Conservation (phyloP, 331 rosid genomes). For the Quercus phellos region DNA sequence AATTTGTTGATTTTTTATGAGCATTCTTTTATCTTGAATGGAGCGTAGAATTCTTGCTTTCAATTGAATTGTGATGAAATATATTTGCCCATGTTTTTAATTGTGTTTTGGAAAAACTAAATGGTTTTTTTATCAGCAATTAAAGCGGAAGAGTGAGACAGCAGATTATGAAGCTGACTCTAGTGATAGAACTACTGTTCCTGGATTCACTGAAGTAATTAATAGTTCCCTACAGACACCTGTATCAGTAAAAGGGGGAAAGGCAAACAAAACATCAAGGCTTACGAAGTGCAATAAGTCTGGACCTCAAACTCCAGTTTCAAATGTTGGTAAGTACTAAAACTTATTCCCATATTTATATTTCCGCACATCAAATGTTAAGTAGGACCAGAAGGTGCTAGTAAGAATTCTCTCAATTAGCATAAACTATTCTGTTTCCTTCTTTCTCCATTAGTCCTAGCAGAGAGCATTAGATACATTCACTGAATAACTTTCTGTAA, state of each 20-base stretch:
- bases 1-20: not conserved
- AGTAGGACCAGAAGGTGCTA: not conserved
- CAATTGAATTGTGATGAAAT: slow-evolving; percentile 12
- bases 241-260: slow-evolving; percentile 59
- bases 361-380: not conserved
- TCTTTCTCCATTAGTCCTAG: not conserved
- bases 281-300: slow-evolving; percentile 61
- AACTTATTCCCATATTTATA: slow-evolving; percentile 12
- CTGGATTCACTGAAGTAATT: slow-evolving; percentile 46
- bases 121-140: slow-evolving; percentile 38
- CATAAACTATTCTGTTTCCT: slow-evolving; percentile 3
- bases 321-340: slow-evolving; percentile 60
- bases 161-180: slow-evolving; percentile 66
- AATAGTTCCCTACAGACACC: slow-evolving; percentile 65
- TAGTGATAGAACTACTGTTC: slow-evolving; percentile 44
- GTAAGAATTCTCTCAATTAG: not conserved
- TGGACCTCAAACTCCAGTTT: slow-evolving; percentile 71
- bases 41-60: slow-evolving; percentile 2
- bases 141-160: slow-evolving; percentile 67
- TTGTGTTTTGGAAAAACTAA: slow-evolving; percentile 10
- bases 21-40: not conserved
- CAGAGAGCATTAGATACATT: slow-evolving; percentile 7
- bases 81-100: slow-evolving; percentile 16
- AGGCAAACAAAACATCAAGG: slow-evolving; percentile 72
- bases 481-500: not conserved